phyloP scores from a whole-genome alignment of 164 flowering plant species.

The Sedum album region DNA sequence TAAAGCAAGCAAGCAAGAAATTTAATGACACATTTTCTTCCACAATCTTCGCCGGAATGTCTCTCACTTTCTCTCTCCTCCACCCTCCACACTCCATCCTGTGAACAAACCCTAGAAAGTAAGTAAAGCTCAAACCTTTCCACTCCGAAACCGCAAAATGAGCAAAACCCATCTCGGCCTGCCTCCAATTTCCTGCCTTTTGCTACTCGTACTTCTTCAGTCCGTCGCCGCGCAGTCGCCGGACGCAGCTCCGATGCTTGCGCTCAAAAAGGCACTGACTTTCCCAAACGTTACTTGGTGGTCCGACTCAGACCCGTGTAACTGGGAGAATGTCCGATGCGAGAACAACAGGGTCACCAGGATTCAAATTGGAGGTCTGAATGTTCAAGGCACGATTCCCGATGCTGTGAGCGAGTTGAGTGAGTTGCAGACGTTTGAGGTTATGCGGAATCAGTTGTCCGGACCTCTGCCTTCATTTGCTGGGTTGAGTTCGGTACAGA shows the following conservation, averaged over 20 bases:
- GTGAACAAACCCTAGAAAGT: neutral
- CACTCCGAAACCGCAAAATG: neutral
- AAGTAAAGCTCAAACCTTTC: neutral
- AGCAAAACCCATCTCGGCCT: neutral
- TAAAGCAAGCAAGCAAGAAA: no score
- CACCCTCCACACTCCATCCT: neutral
- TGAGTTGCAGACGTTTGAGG: conserved; percentile 23
- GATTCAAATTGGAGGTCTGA: conserved; percentile 30
- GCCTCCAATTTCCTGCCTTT: neutral
- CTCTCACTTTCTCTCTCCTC: neutral
- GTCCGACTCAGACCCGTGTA: conserved; percentile 38
- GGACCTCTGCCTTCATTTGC: conserved; percentile 40
- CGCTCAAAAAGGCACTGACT: conserved; percentile 15
- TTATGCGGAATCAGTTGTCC: conserved; percentile 22
- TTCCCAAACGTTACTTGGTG: conserved; percentile 21
- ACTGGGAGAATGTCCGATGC: conserved; percentile 32
- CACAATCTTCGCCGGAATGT: neutral
- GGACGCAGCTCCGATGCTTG: conserved; percentile 3
- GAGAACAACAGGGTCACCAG: conserved; percentile 20
- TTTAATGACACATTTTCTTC: neutral
- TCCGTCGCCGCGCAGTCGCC: neutral
- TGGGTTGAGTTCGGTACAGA: conserved; percentile 28
- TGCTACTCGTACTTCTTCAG: neutral
- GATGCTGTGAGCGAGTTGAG: conserved; percentile 23
- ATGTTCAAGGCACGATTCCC: conserved; percentile 33